These are phyloP conservation scores for Ophiorrhiza pumila DNA, from an alignment of 257 asterid species.

Conservation along the genomic window DNA sequence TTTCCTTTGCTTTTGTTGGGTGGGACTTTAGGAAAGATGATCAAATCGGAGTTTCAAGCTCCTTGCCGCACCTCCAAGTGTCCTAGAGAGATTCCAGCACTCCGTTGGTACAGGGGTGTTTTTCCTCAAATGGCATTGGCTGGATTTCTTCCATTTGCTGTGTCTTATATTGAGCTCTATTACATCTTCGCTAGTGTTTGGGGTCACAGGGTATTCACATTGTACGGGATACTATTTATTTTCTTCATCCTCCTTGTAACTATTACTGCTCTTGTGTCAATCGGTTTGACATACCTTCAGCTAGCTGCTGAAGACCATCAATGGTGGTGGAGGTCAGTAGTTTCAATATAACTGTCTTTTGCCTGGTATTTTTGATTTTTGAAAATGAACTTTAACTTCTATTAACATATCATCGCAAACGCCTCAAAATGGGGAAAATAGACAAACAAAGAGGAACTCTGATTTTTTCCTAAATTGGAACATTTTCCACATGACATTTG, in stretches of 20 bases:
- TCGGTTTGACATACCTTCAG: constrained; percentile 20
- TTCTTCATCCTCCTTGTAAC: constrained; percentile 17
- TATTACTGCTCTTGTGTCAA: constrained; percentile 17
- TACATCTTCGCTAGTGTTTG: constrained; percentile 25
- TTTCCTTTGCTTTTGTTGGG: constrained; percentile 31
- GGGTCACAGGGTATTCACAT: constrained; percentile 25
- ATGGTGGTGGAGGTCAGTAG: constrained; percentile 31
- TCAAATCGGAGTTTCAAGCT: constrained; percentile 20
- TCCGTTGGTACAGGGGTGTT: constrained; percentile 21
- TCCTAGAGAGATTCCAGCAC: constrained; percentile 29
- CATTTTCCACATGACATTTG: neutral
- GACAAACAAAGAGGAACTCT: neutral
- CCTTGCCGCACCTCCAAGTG: constrained; percentile 30
- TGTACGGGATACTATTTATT: constrained; percentile 16
- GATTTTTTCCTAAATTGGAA: neutral
- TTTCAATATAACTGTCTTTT: neutral
- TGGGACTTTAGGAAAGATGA: constrained; percentile 24
- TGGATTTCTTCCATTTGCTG: constrained; percentile 23
- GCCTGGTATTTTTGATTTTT: neutral
- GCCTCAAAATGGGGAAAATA: neutral
- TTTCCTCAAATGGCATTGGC: constrained; percentile 27
- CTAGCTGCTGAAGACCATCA: constrained; percentile 23
- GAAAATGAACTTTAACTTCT: neutral
- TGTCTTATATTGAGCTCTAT: constrained; percentile 16
- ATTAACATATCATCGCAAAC: neutral